Evolutionary conservation across 176 grass and related monocot genomes (phyloP).

Genomic region (Panicum miliaceum): DNA sequence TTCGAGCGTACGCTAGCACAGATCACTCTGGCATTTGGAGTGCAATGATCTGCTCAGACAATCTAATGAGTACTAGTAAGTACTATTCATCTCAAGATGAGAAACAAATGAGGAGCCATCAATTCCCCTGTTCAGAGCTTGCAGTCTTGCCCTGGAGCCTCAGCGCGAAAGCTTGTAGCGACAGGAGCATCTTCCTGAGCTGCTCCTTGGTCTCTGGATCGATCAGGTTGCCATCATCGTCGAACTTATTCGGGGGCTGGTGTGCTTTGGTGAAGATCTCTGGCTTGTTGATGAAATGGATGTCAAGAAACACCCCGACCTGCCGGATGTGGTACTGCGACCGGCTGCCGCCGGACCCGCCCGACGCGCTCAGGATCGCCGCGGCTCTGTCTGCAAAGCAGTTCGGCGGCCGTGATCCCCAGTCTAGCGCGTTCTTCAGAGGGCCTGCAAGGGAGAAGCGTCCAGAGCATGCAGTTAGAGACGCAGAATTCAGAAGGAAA

Average conservation of each 20-base stretch:
- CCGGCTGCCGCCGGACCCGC: conserved; percentile 60
- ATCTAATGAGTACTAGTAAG: neutral
- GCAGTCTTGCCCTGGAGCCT: conserved; percentile 47
- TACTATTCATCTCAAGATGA: too few relatives aligned
- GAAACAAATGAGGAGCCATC: neutral
- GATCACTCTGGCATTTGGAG: neutral
- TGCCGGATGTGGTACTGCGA: conserved; percentile 81
- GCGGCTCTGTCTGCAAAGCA: conserved; percentile 67
- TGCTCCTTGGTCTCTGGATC: conserved; percentile 53
- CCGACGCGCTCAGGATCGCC: conserved; percentile 66
- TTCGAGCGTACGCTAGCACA: neutral
- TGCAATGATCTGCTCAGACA: neutral
- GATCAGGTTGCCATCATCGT: conserved; percentile 64
- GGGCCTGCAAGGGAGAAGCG: conserved; percentile 41
- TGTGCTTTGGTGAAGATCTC: conserved; percentile 63
- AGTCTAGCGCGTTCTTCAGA: conserved; percentile 89
- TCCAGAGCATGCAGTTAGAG: neutral
- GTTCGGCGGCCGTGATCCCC: conserved; percentile 73
- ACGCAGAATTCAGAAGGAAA: too few relatives aligned
- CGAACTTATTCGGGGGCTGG: conserved; percentile 53
- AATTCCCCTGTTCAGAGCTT: neutral
- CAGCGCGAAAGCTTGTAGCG: conserved; percentile 60
- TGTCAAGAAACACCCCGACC: conserved; percentile 67
- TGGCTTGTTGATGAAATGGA: conserved; percentile 92
- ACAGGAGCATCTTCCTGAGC: conserved; percentile 60